These are phyloP conservation scores for Leccinum olivaceoglutinosum DNA, from an alignment of 1,284 basidiomycete genomes.

Conservation along the genomic window DNA sequence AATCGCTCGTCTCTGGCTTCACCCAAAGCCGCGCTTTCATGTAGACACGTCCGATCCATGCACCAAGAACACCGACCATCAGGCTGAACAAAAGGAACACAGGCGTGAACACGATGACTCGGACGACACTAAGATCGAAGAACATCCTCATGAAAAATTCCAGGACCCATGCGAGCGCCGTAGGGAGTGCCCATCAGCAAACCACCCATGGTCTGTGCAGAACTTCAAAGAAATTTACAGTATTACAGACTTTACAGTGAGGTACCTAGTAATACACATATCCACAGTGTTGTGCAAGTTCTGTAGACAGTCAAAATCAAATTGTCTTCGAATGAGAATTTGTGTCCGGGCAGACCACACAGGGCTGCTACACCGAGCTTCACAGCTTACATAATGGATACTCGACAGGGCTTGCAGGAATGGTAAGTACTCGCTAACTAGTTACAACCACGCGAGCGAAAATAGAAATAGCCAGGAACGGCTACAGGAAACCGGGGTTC, in stretches of 20 bases:
- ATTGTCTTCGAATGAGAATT: no score
- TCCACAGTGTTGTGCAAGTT: not conserved
- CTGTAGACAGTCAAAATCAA: not conserved
- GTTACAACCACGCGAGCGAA: no score
- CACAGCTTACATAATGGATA: no score
- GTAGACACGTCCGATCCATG: conserved; percentile 37
- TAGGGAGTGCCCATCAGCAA: not conserved
- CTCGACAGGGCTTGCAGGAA: no score
- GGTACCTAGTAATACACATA: not conserved
- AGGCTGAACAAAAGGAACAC: conserved; percentile 21
- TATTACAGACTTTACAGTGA: not conserved
- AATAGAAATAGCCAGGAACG: no score
- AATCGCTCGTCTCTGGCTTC: conserved; percentile 44
- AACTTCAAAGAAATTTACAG: not conserved
- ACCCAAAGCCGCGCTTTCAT: conserved; percentile 42
- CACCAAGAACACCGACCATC: conserved; percentile 38
- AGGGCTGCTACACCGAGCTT: no score
- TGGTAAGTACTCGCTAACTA: no score
- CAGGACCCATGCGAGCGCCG: not conserved
- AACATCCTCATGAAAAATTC: not conserved
- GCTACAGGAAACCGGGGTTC: no score
- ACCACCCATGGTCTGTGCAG: not conserved
- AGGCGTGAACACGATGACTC: conserved; percentile 1
- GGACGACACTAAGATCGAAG: not conserved
- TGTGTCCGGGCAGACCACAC: not conserved